These are phyloP conservation scores for Luvunga scandens DNA, from an alignment of 345 rosid species.

Conservation along the genomic window DNA sequence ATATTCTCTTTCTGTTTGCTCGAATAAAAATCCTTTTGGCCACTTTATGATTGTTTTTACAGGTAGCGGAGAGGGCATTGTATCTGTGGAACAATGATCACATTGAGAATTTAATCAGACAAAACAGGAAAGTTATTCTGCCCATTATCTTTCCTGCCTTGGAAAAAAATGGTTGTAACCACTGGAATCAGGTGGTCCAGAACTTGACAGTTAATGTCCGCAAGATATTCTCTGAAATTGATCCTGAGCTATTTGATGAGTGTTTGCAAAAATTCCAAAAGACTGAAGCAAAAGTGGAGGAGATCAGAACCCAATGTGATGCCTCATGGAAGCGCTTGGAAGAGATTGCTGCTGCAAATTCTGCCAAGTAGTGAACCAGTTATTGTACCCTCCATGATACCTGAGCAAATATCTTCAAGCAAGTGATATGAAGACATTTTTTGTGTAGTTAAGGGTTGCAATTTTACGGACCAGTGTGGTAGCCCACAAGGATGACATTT, in stretches of 20 bases:
- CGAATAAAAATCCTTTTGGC: neutral
- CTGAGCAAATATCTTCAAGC: conserved; percentile 20
- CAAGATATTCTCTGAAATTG: conserved; percentile 52
- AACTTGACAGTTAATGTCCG: conserved; percentile 57
- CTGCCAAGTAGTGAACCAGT: conserved; percentile 32
- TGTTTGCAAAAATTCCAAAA: conserved; percentile 49
- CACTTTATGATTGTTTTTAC: conserved; percentile 19
- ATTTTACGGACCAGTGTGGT: conserved; percentile 12
- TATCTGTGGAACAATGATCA: conserved; percentile 78
- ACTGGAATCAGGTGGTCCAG: conserved; percentile 72
- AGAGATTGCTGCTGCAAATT: conserved; percentile 63
- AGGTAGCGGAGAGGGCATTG: conserved; percentile 80
- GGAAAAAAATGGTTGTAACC: conserved; percentile 51
- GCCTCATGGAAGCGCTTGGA: conserved; percentile 63
- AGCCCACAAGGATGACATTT: conserved; percentile 15
- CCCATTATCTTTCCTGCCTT: conserved; percentile 62
- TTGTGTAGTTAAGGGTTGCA: conserved; percentile 3
- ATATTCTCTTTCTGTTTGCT: neutral
- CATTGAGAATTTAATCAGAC: conserved; percentile 58
- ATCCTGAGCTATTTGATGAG: conserved; percentile 52
- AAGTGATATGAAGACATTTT: conserved; percentile 17
- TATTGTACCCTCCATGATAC: conserved; percentile 18
- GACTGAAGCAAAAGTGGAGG: conserved; percentile 42
- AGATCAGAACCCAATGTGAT: conserved; percentile 34
- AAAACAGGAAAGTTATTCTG: conserved; percentile 49